Evolutionary conservation across 2,329 filamentous ascomycete species (phyloP).

Genomic region (Dothideomycetes sp.): DNA sequence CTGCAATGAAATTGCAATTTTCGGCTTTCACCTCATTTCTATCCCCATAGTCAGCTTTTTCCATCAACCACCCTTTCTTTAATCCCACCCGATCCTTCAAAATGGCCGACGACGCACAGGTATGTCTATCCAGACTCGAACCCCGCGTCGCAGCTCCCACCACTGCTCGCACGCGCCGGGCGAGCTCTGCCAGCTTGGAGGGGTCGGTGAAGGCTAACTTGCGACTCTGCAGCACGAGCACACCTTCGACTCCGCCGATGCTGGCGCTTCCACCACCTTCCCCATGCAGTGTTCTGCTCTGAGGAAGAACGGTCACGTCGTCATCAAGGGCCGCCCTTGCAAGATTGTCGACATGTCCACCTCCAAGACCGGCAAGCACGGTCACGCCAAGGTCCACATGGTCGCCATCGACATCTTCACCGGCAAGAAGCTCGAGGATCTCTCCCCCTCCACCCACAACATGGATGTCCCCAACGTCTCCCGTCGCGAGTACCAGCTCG

Average conservation of each 20-base stretch:
- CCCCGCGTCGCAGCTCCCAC: slow-evolving; percentile 7
- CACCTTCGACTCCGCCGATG: slow-evolving; percentile 88
- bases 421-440: slow-evolving; percentile 98
- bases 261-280: slow-evolving; percentile 87
- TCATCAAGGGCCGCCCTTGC: slow-evolving; percentile 98
- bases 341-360: slow-evolving; percentile 99
- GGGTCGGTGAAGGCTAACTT: slow-evolving; percentile 3
- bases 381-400: slow-evolving; percentile 99
- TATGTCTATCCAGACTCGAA: slow-evolving; percentile 7
- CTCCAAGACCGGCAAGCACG: slow-evolving; percentile 99
- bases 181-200: no score
- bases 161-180: slow-evolving; percentile 2
- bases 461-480: slow-evolving; percentile 95
- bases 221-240: slow-evolving; percentile 40
- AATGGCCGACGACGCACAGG: slow-evolving; percentile 20
- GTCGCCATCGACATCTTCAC: slow-evolving; percentile 99
- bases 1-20: no score
- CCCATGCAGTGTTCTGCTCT: slow-evolving; percentile 99
- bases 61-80: slow-evolving; percentile 6
- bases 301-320: slow-evolving; percentile 97
- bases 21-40: slow-evolving; percentile 12
- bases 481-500: slow-evolving; percentile 86
- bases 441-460: slow-evolving; percentile 93
- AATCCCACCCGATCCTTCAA: slow-evolving; percentile 9
- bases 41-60: slow-evolving; percentile 8